These are phyloP conservation scores for Lachnellula cervina DNA, from an alignment of 2,329 filamentous ascomycete species.

Conservation along the genomic window DNA sequence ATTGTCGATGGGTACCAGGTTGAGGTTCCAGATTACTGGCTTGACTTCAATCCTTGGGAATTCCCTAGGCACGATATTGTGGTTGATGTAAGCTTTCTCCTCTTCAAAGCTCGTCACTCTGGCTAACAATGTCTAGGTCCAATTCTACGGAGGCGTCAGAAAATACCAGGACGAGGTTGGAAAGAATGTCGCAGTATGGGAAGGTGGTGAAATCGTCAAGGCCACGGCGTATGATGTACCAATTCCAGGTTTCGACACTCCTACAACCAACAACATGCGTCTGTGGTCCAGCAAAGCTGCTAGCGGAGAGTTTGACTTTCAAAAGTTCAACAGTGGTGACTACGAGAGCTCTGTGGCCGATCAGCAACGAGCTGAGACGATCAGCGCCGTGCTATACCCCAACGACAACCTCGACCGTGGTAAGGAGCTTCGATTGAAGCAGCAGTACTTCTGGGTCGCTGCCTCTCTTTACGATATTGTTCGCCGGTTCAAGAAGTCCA, in stretches of 20 bases:
- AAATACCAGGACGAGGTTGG: constrained; percentile 73
- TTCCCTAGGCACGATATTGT: constrained; percentile 93
- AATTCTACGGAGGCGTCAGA: constrained; percentile 86
- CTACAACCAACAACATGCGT: constrained; percentile 91
- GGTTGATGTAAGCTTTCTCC: constrained; percentile 60
- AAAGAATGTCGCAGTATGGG: constrained; percentile 73
- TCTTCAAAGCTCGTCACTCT: constrained; percentile 26
- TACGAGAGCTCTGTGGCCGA: constrained; percentile 97
- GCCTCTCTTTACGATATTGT: constrained; percentile 96
- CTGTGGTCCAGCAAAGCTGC: constrained; percentile 98
- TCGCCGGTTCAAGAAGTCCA: constrained; percentile 95
- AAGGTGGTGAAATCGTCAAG: constrained; percentile 86
- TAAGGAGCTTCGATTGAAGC: constrained; percentile 95
- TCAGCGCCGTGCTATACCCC: constrained; percentile 93
- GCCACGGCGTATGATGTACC: constrained; percentile 91
- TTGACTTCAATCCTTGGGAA: constrained; percentile 99
- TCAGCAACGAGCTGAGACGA: constrained; percentile 97
- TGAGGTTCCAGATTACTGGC: constrained; percentile 97
- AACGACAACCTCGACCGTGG: constrained; percentile 96
- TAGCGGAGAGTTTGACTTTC: constrained; percentile 97
- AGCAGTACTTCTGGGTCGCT: constrained; percentile 99
- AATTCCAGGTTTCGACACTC: constrained; percentile 84
- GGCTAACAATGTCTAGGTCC: constrained; percentile 47
- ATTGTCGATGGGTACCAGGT: constrained; percentile 98
- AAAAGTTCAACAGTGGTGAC: constrained; percentile 97